A percentile compares a stretch with the other conserved stretches of the same genome.
Conservation (phyloP, 2,329 filamentous ascomycete species). For the Talaromyces sp. region DNA sequence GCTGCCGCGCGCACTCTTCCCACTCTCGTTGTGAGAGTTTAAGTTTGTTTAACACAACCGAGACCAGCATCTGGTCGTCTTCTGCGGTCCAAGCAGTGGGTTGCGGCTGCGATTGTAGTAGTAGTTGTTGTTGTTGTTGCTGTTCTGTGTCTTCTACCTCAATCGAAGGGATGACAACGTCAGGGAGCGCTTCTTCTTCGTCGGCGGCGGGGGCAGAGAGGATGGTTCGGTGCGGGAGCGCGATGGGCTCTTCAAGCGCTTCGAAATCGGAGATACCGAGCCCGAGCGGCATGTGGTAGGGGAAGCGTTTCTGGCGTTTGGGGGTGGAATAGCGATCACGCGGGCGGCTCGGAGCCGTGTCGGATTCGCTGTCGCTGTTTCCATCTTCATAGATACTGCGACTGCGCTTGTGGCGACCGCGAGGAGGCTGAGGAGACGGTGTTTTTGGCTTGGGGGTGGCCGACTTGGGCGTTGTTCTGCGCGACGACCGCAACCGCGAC, state of each 20-base stretch:
- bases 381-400: conserved; percentile 26
- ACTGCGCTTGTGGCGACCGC: conserved; percentile 36
- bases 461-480: conserved; percentile 20
- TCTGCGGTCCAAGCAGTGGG: conserved; percentile 30
- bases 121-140: neutral
- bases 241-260: conserved; percentile 23
- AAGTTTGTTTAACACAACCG: conserved; percentile 41
- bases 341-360: conserved; percentile 8
- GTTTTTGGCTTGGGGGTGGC: conserved; percentile 12
- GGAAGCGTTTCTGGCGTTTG: conserved; percentile 38
- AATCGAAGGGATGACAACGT: conserved; percentile 31
- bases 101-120: neutral
- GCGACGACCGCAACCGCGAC: conserved; percentile 17
- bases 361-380: conserved; percentile 16
- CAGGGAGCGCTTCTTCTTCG: conserved; percentile 9
- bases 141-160: conserved; percentile 21
- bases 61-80: conserved; percentile 38
- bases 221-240: neutral
- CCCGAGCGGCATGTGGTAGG: conserved; percentile 40
- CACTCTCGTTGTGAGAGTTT: conserved; percentile 39
- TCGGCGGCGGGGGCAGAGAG: conserved; percentile 17
- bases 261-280: conserved; percentile 40
- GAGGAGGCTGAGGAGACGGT: conserved; percentile 21
- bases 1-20: conserved; percentile 39
- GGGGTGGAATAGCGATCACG: conserved; percentile 35